Base-by-base conservation (phyloP, 73 alveolate genomes). In the Stentor roeselii region DNA sequence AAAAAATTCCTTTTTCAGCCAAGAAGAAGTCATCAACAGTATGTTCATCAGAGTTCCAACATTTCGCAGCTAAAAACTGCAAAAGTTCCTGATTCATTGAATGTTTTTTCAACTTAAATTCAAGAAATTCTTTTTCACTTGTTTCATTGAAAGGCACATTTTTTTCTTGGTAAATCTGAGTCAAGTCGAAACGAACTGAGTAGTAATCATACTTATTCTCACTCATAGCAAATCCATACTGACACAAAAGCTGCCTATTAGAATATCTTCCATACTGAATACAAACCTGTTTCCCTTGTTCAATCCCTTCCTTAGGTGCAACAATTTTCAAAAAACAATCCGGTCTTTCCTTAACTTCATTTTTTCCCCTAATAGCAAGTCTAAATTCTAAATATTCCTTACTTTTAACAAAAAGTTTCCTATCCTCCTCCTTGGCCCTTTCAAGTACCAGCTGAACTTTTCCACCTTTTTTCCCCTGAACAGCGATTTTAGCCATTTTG, bases 211-310 rank as follows among this genome's bases (percentile, higher is more conserved):
- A 67, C 37, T 67, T 67, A 2, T 67, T 67, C 27, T 21, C 37
- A 1, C 34, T 67, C 41, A 21, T 67, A 21, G 80, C 80, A 67
- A 67, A 67, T 34, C 80, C 80, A 67, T 67, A 67, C 41, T 32
- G n/a, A 21, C 21, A 21, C 37, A 67, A 2, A 0, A 67, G 41
- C 41, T 67, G n/a, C 21, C 80, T 0, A 67, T 67, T 67, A 14
- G 80, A 67, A 67, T 67, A 67, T 21, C 37, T 67, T 67, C 80
- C 80, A 67, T 67, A 67, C 37, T 21, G 37, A 30, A 67, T 67
- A 67, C n/a, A 32, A 67, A 67, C 37, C 34, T 67, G 41, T 30
- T 21, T 32, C 34, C 80, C 80, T 67, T 2, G 27, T 34, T 30
- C 37, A 67, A 67, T 21, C 37, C 80, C 80, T 27, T 67, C 34